Percentiles rank a stretch among this genome's conserved stretches.
phyloP scores from a whole-genome alignment of 73 alveolate genomes.

The Effrenium voratum region DNA sequence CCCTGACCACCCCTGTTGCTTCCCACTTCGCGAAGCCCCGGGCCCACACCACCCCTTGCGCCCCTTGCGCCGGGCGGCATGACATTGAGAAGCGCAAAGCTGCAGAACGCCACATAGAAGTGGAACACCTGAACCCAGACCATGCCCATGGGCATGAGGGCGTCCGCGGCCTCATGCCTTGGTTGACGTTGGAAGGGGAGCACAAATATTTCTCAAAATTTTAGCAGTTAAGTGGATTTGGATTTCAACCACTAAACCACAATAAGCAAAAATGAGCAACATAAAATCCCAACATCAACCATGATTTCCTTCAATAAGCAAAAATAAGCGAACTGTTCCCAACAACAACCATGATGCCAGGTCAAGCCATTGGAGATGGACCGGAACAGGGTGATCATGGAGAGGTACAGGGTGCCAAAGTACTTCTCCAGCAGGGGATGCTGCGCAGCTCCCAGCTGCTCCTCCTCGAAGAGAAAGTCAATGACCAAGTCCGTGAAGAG shows the following conservation, averaged over 20 bases:
- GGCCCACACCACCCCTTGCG: too few relatives aligned
- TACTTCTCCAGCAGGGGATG: background rate
- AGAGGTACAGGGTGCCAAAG: slow-evolving; percentile 33
- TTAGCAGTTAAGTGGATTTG: too few relatives aligned
- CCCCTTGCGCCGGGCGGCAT: too few relatives aligned
- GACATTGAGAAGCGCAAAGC: slow-evolving; percentile 40
- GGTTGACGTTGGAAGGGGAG: too few relatives aligned
- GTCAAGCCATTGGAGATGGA: slow-evolving; percentile 56
- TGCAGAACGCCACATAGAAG: slow-evolving; percentile 73
- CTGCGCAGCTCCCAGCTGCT: background rate
- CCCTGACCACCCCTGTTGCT: too few relatives aligned
- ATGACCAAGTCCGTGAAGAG: slow-evolving; percentile 61
- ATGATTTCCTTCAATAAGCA: too few relatives aligned
- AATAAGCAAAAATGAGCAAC: too few relatives aligned
- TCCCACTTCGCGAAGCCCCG: too few relatives aligned
- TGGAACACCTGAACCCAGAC: slow-evolving; percentile 66
- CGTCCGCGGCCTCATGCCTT: slow-evolving; percentile 41
- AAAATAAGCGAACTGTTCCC: too few relatives aligned
- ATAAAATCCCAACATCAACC: too few relatives aligned
- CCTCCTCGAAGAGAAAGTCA: slow-evolving; percentile 35
- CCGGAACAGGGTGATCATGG: slow-evolving; percentile 46
- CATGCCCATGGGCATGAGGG: slow-evolving; percentile 11
- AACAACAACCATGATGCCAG: slow-evolving; percentile 14
- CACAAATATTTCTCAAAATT: too few relatives aligned
- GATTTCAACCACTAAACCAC: too few relatives aligned